These are phyloP conservation scores for Neospora caninum DNA, from an alignment of 169 alveolate species.

Conservation along the genomic window DNA sequence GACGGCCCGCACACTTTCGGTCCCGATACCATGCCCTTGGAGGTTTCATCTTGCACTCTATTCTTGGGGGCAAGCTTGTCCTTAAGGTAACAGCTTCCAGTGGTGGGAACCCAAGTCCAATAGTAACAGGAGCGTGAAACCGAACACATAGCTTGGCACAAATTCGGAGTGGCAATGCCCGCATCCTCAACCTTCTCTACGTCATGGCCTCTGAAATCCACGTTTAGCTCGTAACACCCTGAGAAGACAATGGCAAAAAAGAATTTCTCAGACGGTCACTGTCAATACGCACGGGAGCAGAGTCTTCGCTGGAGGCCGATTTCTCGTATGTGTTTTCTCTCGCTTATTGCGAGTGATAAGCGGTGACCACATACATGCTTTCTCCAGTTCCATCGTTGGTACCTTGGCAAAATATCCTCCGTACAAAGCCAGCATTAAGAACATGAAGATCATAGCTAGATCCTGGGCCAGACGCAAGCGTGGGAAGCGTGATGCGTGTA, in stretches of 20 bases:
- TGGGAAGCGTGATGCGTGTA: too few species aligned
- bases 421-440: too few species aligned
- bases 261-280: neutral
- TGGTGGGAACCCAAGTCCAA: constrained; percentile 36
- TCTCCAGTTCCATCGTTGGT: too few species aligned
- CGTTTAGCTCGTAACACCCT: constrained; percentile 27
- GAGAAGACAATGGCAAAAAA: neutral
- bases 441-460: too few species aligned
- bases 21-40: constrained; percentile 29
- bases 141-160: constrained; percentile 23
- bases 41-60: neutral
- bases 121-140: neutral
- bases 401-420: too few species aligned
- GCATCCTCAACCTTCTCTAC: constrained; percentile 7
- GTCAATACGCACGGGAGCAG: too few species aligned
- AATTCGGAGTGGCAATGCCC: neutral
- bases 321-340: too few species aligned
- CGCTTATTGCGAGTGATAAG: too few species aligned
- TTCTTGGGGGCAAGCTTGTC: constrained; percentile 3
- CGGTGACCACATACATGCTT: too few species aligned
- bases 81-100: constrained; percentile 40
- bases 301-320: too few species aligned
- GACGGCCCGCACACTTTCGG: constrained; percentile 21
- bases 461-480: too few species aligned
- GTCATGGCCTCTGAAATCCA: constrained; percentile 42